Evolutionary conservation across 345 rosid genomes (phyloP).

Genomic region (Gossypium rotundifolium): DNA sequence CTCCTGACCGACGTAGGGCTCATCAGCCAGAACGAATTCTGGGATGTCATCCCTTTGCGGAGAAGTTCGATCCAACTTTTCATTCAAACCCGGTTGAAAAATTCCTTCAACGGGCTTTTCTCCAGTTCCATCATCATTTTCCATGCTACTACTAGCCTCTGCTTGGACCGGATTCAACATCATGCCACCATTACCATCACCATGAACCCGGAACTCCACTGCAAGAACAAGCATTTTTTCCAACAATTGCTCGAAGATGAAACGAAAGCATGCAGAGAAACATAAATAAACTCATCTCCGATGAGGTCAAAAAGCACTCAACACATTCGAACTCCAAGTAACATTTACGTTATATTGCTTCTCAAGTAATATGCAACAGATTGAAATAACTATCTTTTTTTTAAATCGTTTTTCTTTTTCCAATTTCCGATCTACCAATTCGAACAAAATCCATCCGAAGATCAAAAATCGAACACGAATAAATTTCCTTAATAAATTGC

Average conservation of each 20-base stretch:
- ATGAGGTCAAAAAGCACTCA: not conserved
- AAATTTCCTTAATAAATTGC: not conserved
- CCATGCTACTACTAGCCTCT: constrained; percentile 27
- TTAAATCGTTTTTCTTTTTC: not conserved
- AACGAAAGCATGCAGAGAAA: not conserved
- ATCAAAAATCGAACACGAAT: not conserved
- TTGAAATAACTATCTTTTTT: not conserved
- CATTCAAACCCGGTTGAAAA: constrained; percentile 31
- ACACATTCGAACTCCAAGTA: not conserved
- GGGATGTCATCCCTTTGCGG: constrained; percentile 26
- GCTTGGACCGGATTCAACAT: constrained; percentile 37
- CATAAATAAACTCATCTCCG: not conserved
- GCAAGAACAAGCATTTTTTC: constrained; percentile 18
- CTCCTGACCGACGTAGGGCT: constrained; percentile 82
- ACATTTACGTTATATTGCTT: not conserved
- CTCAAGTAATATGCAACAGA: not conserved
- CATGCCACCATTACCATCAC: constrained; percentile 43
- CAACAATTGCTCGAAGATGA: not conserved
- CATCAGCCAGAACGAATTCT: constrained; percentile 38
- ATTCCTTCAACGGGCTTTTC: constrained; percentile 42
- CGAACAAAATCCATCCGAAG: not conserved
- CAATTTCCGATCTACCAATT: not conserved
- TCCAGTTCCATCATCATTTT: constrained; percentile 41
- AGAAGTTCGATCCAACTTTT: constrained; percentile 44
- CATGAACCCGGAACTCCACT: constrained; percentile 74